Base-by-base conservation (phyloP, 768 basidiomycete species). In the Phylloporus sp. region DNA sequence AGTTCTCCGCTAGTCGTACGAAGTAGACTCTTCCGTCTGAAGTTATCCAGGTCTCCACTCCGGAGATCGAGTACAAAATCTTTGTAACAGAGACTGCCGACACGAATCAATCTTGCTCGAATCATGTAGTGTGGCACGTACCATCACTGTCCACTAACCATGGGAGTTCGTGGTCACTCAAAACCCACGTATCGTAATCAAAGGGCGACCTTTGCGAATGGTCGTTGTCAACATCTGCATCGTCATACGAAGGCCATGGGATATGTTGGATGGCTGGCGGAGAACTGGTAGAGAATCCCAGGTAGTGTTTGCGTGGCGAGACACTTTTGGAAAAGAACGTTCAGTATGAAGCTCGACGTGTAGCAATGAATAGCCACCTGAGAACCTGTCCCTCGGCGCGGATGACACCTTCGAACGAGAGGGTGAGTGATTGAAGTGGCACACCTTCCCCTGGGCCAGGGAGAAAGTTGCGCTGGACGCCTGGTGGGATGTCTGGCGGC, bases 1-100 rank as follows among this genome's bases (percentile, higher is more conserved):
- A 38, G 42, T 58, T 67, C 50, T 81, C 80, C 39, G 71, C 70
- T 20, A 90, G 68, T 47, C 79, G 79, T 7, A 88, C 87, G 52
- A 90, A 78, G 60, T 92, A 92, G 9, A 77, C 86, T 57, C 88
- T 70, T 31, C 90, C 90, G 51, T 92, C 90, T 6, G 86, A 88
- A 3, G 89, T 88, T 38, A 89, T 77, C 90, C 90, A 92, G 0
- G 80, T 80, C 65, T 91, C 90, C 11, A 81, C 77, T 20, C 79
- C 79, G 20, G 79, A 77, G 4, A 69, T 59, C 32, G 80, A 79
- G 56, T 80, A 69, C 21, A 74, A 59, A n/a, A 92, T 82, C 44
- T 80, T 72, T 9, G 65, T 63, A n/a, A 90, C 74, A n/a, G 73
- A 71, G 9, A 88, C 89, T 90, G 52, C 14, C 33, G 22, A 40